These are phyloP conservation scores for Telopea speciosissima DNA, from an alignment of 177 flowering plant species.

Conservation along the genomic window DNA sequence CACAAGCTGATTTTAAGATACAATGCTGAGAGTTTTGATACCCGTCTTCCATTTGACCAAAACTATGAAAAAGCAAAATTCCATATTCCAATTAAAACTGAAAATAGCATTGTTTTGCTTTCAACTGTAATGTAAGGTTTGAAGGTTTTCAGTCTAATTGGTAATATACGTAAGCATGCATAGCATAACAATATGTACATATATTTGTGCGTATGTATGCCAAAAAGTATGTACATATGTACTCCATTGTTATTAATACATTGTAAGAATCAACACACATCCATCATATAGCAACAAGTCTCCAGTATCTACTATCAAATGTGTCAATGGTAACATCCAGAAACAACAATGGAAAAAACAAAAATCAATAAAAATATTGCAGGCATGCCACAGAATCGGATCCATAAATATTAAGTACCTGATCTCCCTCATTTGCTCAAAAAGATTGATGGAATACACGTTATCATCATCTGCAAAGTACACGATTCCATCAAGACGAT, in stretches of 20 bases:
- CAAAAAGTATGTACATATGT: not conserved
- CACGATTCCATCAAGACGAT: slow-evolving; percentile 80
- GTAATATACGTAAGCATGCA: not conserved
- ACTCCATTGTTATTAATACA: not conserved
- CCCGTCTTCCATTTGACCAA: not conserved
- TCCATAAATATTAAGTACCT: slow-evolving; percentile 39
- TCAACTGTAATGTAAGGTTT: not conserved
- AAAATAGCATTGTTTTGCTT: not conserved
- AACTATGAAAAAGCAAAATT: not conserved
- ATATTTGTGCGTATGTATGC: not conserved
- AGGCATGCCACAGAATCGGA: slow-evolving; percentile 1
- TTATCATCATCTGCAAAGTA: slow-evolving; percentile 81
- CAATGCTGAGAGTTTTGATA: not conserved
- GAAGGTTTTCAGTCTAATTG: not conserved
- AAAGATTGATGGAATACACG: slow-evolving; percentile 55
- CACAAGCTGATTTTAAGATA: not conserved
- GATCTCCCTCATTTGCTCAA: slow-evolving; percentile 63
- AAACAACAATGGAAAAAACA: not conserved
- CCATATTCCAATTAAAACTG: no score
- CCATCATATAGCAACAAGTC: no score
- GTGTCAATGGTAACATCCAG: not conserved
- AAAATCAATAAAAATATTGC: not conserved
- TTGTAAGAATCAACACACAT: no score
- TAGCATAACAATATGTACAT: not conserved
- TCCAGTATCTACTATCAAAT: not conserved